A percentile compares a stretch with the other conserved stretches of the same genome.
Evolutionary conservation across 2,329 filamentous ascomycete species (phyloP).

Genomic region (Corynespora cassiicola): DNA sequence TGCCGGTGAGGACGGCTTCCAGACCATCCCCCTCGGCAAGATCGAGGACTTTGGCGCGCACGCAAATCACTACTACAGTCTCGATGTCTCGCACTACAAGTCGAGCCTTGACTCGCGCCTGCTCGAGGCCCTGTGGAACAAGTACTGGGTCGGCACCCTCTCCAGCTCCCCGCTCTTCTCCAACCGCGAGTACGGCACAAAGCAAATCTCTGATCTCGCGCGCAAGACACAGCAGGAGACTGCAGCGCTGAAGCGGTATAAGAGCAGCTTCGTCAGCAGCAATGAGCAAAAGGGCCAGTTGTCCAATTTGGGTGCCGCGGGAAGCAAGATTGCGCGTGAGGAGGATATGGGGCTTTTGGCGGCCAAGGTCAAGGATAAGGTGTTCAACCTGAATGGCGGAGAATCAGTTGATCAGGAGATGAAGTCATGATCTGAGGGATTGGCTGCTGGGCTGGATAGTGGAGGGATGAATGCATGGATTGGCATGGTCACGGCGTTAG

Average conservation of each 20-base stretch:
- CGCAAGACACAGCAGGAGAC: slow-evolving; percentile 78
- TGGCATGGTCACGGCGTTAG: too few species aligned
- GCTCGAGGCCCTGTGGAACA: slow-evolving; percentile 93
- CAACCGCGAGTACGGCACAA: slow-evolving; percentile 91
- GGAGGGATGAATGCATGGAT: too few species aligned
- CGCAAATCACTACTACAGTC: slow-evolving; percentile 84
- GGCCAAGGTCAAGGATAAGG: slow-evolving; percentile 66
- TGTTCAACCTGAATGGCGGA: slow-evolving; percentile 57
- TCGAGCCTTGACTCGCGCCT: slow-evolving; percentile 87
- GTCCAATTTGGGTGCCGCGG: slow-evolving; percentile 66
- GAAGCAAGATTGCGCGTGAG: slow-evolving; percentile 66
- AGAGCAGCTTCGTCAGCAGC: slow-evolving; percentile 24
- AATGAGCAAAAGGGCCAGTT: slow-evolving; percentile 51
- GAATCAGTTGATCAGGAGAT: too few species aligned
- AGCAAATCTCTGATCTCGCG: slow-evolving; percentile 88
- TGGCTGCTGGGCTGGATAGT: too few species aligned
- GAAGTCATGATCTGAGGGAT: too few species aligned
- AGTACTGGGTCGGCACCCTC: slow-evolving; percentile 97
- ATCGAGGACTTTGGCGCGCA: slow-evolving; percentile 96
- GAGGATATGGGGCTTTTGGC: slow-evolving; percentile 69
- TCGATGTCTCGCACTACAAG: slow-evolving; percentile 95
- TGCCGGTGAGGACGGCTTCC: slow-evolving; percentile 65
- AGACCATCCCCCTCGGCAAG: slow-evolving; percentile 88
- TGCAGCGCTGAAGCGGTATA: slow-evolving; percentile 43
- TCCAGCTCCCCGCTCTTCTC: slow-evolving; percentile 89